Base-by-base conservation (phyloP, 371 early-diverging fungal genomes). In the Rhizopus microsporus region DNA sequence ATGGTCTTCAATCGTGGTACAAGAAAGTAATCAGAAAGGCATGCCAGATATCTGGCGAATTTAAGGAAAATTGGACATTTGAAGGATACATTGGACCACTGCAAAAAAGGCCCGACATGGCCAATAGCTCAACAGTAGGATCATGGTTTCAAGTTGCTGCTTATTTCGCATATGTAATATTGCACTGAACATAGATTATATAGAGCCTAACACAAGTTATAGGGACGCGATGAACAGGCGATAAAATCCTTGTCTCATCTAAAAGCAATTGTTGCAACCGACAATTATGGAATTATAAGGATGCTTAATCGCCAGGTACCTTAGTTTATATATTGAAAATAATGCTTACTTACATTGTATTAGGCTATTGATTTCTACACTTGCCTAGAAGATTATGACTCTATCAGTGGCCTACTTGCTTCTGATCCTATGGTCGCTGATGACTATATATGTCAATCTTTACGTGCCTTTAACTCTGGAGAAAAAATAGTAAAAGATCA, bases 1-100 rank as follows among this genome's bases (percentile, higher is more conserved):
- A 68, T 17, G 79, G 79, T 5, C 46, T 78, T 6, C 70, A 71
- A 30, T 37, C 72, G 7, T 78, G 79, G 79, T 75, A 69, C 32
- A 69, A 67, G 12, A 58, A 54, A 13, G 4, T 72, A 2, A 56
- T 76, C 6, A 54, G 61, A 32, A 65, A 58, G 10, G 51, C 56
- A 0, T 5, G 37, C 7, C 67, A 68, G 7, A 13, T 42, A 9
- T 30, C 43, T 12, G 46, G 59, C 15, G 57, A 65, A 4, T 68
- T 71, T 39, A 58, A 56, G 37, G 51, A 72, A 5, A 53, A 63
- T 0, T 72, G 66, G 66, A 17, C 13, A 4, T 77, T 74, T 56
- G 46, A 62, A n/a, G 68, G 67, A 4, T 33, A 56, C 17, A 44
- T 74, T 12, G 78, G 74, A 2, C 74, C 74, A 13, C 23, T 56